Conservation (phyloP, 1,284 basidiomycete genomes). For the Cryptococcus sp. region DNA sequence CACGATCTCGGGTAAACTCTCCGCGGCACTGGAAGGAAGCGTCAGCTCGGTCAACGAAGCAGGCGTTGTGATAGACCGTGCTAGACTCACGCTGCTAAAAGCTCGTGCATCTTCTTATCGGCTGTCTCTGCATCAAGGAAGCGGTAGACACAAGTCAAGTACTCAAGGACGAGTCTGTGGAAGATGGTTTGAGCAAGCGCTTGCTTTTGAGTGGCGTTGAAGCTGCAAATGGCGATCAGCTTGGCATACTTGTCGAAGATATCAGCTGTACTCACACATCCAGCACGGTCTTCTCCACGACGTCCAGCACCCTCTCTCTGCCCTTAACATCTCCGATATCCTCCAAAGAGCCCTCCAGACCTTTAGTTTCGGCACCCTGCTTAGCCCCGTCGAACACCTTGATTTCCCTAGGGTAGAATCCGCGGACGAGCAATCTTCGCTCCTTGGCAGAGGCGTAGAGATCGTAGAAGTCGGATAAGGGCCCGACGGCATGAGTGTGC, state of each 20-base stretch:
- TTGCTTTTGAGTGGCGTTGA: conserved; percentile 86
- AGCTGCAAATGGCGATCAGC: conserved; percentile 56
- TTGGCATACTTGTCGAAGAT: neutral
- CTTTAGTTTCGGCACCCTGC: conserved; percentile 49
- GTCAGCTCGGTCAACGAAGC: conserved; percentile 49
- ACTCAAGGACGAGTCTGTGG: conserved; percentile 64
- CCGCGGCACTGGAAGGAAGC: conserved; percentile 60
- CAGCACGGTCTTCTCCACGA: conserved; percentile 70
- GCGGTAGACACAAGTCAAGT: conserved; percentile 50
- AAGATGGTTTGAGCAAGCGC: conserved; percentile 80
- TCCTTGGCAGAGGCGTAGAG: conserved; percentile 81
- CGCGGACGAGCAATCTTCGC: conserved; percentile 71
- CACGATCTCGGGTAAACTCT: conserved; percentile 82
- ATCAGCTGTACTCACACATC: conserved; percentile 64
- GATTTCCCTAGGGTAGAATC: conserved; percentile 80
- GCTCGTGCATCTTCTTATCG: conserved; percentile 53
- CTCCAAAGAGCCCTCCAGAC: conserved; percentile 67
- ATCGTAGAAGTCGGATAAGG: conserved; percentile 83
- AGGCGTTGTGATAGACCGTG: neutral
- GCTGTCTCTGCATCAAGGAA: conserved; percentile 47
- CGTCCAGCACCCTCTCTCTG: conserved; percentile 65
- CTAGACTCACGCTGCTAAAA: conserved; percentile 42
- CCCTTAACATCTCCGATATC: conserved; percentile 64
- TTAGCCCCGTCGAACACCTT: conserved; percentile 72
- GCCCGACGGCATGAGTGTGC: conserved; percentile 76